These are phyloP conservation scores for Ophiocordyceps polyrhachis-furcata DNA, from an alignment of 2,329 filamentous ascomycete species.

Conservation along the genomic window DNA sequence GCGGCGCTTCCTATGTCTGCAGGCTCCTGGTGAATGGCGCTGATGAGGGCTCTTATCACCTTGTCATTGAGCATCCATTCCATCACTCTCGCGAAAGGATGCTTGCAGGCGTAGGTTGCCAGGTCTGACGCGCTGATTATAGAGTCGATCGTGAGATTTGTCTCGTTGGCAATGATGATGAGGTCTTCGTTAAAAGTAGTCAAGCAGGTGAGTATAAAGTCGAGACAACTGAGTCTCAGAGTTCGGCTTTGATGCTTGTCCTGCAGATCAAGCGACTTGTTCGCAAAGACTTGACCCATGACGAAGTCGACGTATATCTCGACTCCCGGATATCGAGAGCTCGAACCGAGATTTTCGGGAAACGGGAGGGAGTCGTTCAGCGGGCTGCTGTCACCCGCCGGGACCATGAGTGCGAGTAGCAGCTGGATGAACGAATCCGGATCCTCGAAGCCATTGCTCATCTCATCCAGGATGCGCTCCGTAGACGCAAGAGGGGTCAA, in stretches of 20 bases:
- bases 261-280: conserved; percentile 43
- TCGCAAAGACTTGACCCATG: conserved; percentile 57
- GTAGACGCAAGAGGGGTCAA: conserved; percentile 23
- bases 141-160: conserved; percentile 54
- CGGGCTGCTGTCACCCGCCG: conserved; percentile 38
- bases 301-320: conserved; percentile 88
- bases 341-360: conserved; percentile 63
- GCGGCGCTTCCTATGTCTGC: conserved; percentile 52
- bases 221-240: conserved; percentile 61
- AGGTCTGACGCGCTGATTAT: conserved; percentile 59
- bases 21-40: conserved; percentile 58
- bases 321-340: conserved; percentile 62
- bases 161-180: conserved; percentile 66
- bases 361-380: conserved; percentile 68
- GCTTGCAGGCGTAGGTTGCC: conserved; percentile 62
- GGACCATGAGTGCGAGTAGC: conserved; percentile 51
- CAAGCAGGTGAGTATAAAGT: conserved; percentile 65
- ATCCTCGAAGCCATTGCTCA: conserved; percentile 68
- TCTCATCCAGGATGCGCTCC: conserved; percentile 52
- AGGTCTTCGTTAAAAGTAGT: conserved; percentile 87
- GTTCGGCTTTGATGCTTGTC: conserved; percentile 53
- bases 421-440: conserved; percentile 69
- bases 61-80: conserved; percentile 96
- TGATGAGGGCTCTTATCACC: conserved; percentile 62
- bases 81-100: conserved; percentile 89